phyloP scores from a whole-genome alignment of 2,329 filamentous ascomycete genomes.

The Verruconis gallopava region DNA sequence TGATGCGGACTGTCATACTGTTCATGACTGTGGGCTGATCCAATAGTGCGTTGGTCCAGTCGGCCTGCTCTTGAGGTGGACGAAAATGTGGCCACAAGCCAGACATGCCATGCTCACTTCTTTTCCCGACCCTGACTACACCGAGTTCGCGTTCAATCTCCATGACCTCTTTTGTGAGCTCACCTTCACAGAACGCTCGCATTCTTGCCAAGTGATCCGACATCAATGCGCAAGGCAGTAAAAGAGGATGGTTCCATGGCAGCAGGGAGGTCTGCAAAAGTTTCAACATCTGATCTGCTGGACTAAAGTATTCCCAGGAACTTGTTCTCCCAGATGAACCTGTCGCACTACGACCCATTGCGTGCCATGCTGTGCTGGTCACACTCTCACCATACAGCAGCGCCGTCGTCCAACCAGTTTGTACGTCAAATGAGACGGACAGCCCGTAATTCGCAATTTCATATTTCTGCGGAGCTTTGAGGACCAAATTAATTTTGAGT shows the following conservation, averaged over 20 bases:
- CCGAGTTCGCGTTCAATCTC: not conserved
- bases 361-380: not conserved
- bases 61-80: not conserved
- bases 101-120: not conserved
- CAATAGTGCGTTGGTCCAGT: not conserved
- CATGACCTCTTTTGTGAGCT: not conserved
- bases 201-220: not conserved
- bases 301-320: not conserved
- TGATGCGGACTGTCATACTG: not conserved
- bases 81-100: not conserved
- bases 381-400: conserved; percentile 5
- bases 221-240: not conserved
- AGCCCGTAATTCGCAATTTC: conserved; percentile 10
- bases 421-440: conserved; percentile 1
- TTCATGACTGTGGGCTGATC: not conserved
- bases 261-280: not conserved
- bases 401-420: conserved; percentile 1
- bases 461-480: conserved; percentile 9
- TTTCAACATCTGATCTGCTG: not conserved
- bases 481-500: conserved; percentile 3
- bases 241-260: conserved; percentile 1
- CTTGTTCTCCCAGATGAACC: not conserved
- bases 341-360: not conserved
- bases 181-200: conserved; percentile 1
- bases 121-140: not conserved